phyloP scores from a whole-genome alignment of 345 rosid genomes.

The Acer yangbiense region DNA sequence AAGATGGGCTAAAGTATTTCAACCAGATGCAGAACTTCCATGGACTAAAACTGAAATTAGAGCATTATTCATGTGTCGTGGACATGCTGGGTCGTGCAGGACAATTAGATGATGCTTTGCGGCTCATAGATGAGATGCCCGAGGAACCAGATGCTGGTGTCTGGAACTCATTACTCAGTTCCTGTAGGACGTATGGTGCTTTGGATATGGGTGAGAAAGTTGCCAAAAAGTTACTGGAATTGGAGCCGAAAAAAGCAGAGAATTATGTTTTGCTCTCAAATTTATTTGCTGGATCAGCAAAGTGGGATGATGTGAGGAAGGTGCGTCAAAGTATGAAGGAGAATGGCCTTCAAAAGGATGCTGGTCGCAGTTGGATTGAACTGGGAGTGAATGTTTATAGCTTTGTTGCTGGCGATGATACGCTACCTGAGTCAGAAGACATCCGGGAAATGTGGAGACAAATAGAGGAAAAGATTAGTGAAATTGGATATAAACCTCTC shows the following conservation, averaged over 20 bases:
- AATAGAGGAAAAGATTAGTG: conserved; percentile 42
- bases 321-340: conserved; percentile 59
- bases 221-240: conserved; percentile 47
- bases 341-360: conserved; percentile 54
- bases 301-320: conserved; percentile 60
- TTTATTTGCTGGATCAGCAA: conserved; percentile 54
- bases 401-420: conserved; percentile 49
- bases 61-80: conserved; percentile 70
- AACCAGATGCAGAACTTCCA: conserved; percentile 40
- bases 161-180: conserved; percentile 73
- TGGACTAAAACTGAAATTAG: conserved; percentile 48
- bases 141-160: conserved; percentile 58
- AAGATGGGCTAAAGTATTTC: conserved; percentile 58
- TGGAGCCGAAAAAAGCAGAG: conserved; percentile 62
- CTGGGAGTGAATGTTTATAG: conserved; percentile 51
- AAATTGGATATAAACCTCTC: conserved; percentile 55
- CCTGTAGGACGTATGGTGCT: conserved; percentile 49
- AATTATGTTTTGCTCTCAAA: conserved; percentile 67
- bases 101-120: conserved; percentile 48
- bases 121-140: conserved; percentile 53
- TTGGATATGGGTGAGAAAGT: conserved; percentile 54
- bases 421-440: conserved; percentile 29
- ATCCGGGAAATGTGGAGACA: conserved; percentile 41
- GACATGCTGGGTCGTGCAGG: conserved; percentile 81
- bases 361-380: conserved; percentile 78